phyloP scores from a whole-genome alignment of 2,329 filamentous ascomycete species.

The Colletotrichum agaves region DNA sequence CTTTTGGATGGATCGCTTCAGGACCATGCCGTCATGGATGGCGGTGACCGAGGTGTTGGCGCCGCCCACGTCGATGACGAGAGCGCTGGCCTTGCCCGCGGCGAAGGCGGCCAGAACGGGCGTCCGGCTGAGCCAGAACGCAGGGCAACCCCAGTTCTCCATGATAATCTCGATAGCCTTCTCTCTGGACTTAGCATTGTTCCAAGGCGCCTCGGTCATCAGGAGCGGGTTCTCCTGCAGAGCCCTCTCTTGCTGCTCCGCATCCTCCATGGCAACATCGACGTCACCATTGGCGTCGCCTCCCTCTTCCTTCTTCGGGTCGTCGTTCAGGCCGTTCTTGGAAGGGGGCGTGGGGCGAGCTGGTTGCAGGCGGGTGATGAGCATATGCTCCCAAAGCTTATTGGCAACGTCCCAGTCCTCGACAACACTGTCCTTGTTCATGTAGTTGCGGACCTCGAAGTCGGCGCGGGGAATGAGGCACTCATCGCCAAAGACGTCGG shows the following conservation, averaged over 20 bases:
- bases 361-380: constrained; percentile 88
- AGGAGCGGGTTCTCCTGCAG: constrained; percentile 90
- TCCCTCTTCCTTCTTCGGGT: constrained; percentile 67
- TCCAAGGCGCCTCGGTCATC: constrained; percentile 96
- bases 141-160: constrained; percentile 95
- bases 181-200: constrained; percentile 85
- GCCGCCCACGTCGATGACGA: constrained; percentile 92
- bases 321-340: constrained; percentile 83
- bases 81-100: constrained; percentile 89
- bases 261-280: constrained; percentile 68
- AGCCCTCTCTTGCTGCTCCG: constrained; percentile 74
- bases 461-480: constrained; percentile 80
- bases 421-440: constrained; percentile 87
- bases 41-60: constrained; percentile 90
- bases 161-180: constrained; percentile 96
- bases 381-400: constrained; percentile 91
- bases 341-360: constrained; percentile 74
- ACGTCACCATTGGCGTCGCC: constrained; percentile 70
- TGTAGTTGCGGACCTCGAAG: constrained; percentile 91
- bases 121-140: constrained; percentile 91
- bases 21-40: constrained; percentile 92
- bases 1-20: constrained; percentile 89
- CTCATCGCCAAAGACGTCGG: constrained; percentile 88
- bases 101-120: constrained; percentile 93
- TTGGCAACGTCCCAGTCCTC: constrained; percentile 96